A percentile compares a stretch with the other conserved stretches of the same genome.
These are phyloP conservation scores for Eimeria sp. DNA, from an alignment of 169 alveolate species.

Conservation along the genomic window DNA sequence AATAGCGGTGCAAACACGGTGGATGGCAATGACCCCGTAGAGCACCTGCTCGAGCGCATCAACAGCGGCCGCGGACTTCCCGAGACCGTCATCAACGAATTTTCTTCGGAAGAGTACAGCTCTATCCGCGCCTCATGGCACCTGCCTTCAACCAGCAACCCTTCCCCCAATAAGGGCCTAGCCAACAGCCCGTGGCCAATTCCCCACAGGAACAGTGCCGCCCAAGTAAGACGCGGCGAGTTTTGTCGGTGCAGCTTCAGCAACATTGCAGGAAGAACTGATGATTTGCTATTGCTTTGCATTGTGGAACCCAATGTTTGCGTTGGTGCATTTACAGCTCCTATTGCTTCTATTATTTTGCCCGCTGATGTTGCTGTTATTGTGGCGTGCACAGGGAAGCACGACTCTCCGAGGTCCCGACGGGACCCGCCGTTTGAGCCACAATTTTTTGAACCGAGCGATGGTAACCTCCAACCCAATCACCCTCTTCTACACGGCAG, in stretches of 20 bases:
- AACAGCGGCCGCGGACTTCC: constrained; percentile 71
- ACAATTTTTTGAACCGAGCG: constrained; percentile 81
- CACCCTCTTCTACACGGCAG: constrained; percentile 82
- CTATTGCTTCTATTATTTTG: neutral
- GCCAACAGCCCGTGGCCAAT: constrained; percentile 85
- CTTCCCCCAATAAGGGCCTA: constrained; percentile 68
- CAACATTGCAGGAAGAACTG: neutral
- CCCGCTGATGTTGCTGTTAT: neutral
- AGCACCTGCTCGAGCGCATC: constrained; percentile 46
- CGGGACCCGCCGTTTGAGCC: constrained; percentile 78
- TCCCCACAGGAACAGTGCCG: constrained; percentile 83
- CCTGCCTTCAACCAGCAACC: constrained; percentile 68
- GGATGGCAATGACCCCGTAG: constrained; percentile 16
- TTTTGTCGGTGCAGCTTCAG: neutral
- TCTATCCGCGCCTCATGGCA: constrained; percentile 70
- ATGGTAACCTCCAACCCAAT: constrained; percentile 81
- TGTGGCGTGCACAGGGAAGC: constrained; percentile 67
- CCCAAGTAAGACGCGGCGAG: constrained; percentile 78
- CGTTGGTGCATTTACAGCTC: neutral
- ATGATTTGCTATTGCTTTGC: neutral
- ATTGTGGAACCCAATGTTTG: neutral
- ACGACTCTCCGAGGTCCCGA: constrained; percentile 77
- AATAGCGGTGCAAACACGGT: neutral
- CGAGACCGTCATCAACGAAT: constrained; percentile 47
- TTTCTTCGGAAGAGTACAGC: neutral